Conservation (phyloP, 306 rosid species). For the Sindora glabra region DNA sequence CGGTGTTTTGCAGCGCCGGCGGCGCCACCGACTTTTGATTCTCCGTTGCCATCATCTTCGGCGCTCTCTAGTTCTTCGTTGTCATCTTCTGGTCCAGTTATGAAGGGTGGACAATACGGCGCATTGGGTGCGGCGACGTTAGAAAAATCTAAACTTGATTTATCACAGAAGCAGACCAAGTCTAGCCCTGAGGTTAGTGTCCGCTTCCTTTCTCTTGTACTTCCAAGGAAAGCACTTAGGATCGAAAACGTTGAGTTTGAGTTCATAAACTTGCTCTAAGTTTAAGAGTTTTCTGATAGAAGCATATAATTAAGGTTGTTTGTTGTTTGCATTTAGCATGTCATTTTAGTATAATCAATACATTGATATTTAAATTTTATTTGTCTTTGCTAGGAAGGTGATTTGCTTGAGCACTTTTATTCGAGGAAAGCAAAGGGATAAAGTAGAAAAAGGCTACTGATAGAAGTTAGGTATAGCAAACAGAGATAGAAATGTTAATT, state of each 20-base stretch:
- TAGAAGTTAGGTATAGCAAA: neutral
- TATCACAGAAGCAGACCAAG: conserved; percentile 57
- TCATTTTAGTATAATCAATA: neutral
- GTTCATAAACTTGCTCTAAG: no score
- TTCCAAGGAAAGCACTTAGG: neutral
- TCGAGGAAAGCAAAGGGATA: neutral
- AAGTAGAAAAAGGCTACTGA: neutral
- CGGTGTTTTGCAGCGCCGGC: conserved; percentile 48
- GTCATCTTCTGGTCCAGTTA: conserved; percentile 37
- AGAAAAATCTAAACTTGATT: conserved; percentile 81
- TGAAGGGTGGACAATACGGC: conserved; percentile 70
- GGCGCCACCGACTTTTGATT: conserved; percentile 3
- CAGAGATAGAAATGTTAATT: neutral
- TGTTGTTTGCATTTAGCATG: no score
- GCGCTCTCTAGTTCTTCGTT: neutral
- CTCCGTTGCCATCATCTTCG: conserved; percentile 1
- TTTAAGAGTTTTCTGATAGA: no score
- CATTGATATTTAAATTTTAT: no score
- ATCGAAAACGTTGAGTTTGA: neutral
- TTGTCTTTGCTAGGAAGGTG: neutral
- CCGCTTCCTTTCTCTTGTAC: neutral
- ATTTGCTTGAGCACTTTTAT: neutral
- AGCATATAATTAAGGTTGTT: no score
- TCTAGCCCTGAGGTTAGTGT: conserved; percentile 69
- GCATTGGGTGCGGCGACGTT: conserved; percentile 72